A percentile compares a stretch with the other conserved stretches of the same genome.
Evolutionary conservation across 768 basidiomycete genomes (phyloP).

Genomic region (Kwoniella europaea): DNA sequence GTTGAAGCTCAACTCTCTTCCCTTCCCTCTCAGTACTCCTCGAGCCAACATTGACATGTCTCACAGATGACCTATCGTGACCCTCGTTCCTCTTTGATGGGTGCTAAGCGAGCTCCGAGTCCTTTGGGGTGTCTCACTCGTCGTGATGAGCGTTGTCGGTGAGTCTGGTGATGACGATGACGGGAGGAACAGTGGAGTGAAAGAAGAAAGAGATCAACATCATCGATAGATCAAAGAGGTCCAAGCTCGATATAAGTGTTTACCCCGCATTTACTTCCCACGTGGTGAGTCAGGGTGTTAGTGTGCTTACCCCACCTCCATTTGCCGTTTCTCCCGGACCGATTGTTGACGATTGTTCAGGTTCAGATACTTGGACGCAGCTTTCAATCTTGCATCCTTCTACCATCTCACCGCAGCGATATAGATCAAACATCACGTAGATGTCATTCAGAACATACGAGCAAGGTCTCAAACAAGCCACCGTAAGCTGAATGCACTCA

Average conservation of each 20-base stretch:
- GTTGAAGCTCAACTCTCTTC: background rate
- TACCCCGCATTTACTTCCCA: slow-evolving; percentile 11
- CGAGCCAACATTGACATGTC: background rate
- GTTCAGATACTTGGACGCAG: background rate
- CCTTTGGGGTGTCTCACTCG: background rate
- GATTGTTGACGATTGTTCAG: background rate
- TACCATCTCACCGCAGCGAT: too few species aligned
- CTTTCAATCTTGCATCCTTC: too few species aligned
- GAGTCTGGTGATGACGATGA: background rate
- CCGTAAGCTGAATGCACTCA: slow-evolving; percentile 22
- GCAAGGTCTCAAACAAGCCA: slow-evolving; percentile 45
- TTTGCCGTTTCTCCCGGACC: slow-evolving; percentile 1
- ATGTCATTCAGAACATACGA: slow-evolving; percentile 43
- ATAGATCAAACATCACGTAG: background rate
- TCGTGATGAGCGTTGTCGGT: background rate
- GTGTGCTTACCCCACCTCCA: slow-evolving; percentile 9
- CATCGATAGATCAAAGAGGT: background rate
- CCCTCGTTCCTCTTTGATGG: background rate
- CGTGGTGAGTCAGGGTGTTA: background rate
- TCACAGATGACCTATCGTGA: background rate
- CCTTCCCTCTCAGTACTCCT: background rate
- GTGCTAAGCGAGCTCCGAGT: background rate
- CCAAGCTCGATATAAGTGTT: background rate
- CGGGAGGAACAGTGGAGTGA: background rate
- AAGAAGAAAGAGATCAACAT: background rate